These are phyloP conservation scores for Psilocybe subaeruginosa DNA, from an alignment of 768 basidiomycete genomes.

Conservation along the genomic window DNA sequence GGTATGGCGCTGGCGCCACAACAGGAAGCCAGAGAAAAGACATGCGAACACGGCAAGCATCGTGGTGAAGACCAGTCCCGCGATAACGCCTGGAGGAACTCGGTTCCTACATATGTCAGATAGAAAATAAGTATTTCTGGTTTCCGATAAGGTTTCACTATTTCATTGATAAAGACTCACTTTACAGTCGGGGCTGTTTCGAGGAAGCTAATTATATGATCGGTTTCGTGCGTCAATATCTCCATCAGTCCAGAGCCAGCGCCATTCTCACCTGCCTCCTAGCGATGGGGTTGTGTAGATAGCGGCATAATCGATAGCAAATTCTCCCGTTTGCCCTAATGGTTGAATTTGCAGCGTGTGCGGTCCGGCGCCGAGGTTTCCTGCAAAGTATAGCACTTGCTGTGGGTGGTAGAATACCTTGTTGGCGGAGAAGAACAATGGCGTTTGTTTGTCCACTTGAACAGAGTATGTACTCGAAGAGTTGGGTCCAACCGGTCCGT, in stretches of 20 bases:
- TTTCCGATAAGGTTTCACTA: background rate
- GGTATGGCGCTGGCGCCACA: conserved; percentile 8
- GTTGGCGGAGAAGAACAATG: conserved; percentile 22
- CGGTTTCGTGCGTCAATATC: background rate
- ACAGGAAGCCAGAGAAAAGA: conserved; percentile 7
- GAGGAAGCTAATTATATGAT: conserved; percentile 1
- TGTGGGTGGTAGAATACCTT: conserved; percentile 25
- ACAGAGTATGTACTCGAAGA: conserved; percentile 31
- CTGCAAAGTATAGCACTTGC: conserved; percentile 32
- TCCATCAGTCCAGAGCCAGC: background rate
- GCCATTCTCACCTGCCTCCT: conserved; percentile 17
- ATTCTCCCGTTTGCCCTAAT: conserved; percentile 13
- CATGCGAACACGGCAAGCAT: conserved; percentile 6
- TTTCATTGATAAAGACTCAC: background rate
- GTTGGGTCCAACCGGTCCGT: conserved; percentile 39
- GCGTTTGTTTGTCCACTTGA: conserved; percentile 26
- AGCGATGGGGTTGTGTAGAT: conserved; percentile 22
- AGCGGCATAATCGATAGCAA: conserved; percentile 27
- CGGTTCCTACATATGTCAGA: background rate
- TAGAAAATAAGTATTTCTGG: background rate
- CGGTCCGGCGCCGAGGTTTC: conserved; percentile 26
- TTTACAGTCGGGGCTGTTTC: background rate
- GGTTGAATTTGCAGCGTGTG: conserved; percentile 24
- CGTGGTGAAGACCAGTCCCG: conserved; percentile 12
- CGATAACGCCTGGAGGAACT: conserved; percentile 10